Evolutionary conservation across 2,329 filamentous ascomycete species (phyloP).

Genomic region (Akanthomyces lecanii): DNA sequence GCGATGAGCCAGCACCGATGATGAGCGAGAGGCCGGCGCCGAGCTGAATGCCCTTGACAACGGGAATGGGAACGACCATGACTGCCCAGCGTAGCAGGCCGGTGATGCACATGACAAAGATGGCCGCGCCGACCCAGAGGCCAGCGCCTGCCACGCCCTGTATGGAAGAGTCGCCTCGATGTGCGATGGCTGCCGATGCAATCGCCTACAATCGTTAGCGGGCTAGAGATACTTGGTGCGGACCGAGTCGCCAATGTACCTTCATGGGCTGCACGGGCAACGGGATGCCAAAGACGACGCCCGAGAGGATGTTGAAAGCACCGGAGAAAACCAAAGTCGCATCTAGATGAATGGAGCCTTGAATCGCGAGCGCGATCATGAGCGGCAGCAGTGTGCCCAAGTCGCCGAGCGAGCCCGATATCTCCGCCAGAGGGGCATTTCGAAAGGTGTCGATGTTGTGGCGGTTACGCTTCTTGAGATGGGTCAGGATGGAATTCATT

Average conservation of each 20-base stretch:
- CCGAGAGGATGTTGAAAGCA: constrained; percentile 79
- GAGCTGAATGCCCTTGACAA: constrained; percentile 92
- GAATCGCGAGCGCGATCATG: constrained; percentile 77
- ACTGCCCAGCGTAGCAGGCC: constrained; percentile 74
- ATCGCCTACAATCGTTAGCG: constrained; percentile 56
- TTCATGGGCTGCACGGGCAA: constrained; percentile 88
- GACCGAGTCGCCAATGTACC: constrained; percentile 30
- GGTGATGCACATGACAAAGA: constrained; percentile 73
- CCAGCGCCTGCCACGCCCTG: constrained; percentile 75
- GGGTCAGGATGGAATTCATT: constrained; percentile 17
- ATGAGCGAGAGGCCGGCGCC: constrained; percentile 83
- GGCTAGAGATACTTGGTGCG: neutral
- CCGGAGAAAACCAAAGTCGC: constrained; percentile 87
- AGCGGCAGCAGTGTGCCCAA: constrained; percentile 86
- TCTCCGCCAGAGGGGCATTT: constrained; percentile 57
- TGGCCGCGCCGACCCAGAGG: constrained; percentile 64
- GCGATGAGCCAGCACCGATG: constrained; percentile 66
- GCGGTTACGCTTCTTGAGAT: constrained; percentile 33
- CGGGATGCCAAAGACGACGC: constrained; percentile 78
- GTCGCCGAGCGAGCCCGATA: constrained; percentile 84
- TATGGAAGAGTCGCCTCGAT: constrained; percentile 48
- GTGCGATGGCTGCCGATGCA: constrained; percentile 78
- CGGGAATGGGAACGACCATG: constrained; percentile 71
- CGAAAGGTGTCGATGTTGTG: constrained; percentile 49
- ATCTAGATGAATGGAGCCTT: constrained; percentile 73